These are phyloP conservation scores for Leccinum subtestaceum DNA, from an alignment of 768 basidiomycete species.

Conservation along the genomic window DNA sequence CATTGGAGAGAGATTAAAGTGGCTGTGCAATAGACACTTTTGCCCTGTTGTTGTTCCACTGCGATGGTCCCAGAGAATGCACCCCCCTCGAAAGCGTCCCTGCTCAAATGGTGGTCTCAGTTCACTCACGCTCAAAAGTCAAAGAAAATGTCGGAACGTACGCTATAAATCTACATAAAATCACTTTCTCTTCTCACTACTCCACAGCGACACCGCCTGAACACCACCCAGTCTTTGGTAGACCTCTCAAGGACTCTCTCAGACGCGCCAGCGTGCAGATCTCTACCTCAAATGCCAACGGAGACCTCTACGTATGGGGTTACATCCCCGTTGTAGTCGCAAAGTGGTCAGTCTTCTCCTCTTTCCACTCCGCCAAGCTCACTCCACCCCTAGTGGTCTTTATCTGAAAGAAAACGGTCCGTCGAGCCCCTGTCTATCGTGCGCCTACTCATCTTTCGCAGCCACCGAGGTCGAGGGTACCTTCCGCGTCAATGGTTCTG, in stretches of 20 bases:
- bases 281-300: conserved; percentile 79
- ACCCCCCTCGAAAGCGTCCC: conserved; percentile 51
- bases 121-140: conserved; percentile 63
- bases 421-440: conserved; percentile 8
- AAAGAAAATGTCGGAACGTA: conserved; percentile 51
- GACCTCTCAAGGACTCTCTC: conserved; percentile 79
- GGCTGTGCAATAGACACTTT: conserved; percentile 16
- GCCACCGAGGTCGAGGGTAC: conserved; percentile 92
- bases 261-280: conserved; percentile 91
- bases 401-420: conserved; percentile 92
- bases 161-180: conserved; percentile 36
- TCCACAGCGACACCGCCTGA: conserved; percentile 30
- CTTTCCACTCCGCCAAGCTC: conserved; percentile 1
- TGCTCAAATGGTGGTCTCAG: conserved; percentile 82
- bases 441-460: conserved; percentile 18
- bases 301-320: conserved; percentile 87
- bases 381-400: conserved; percentile 57
- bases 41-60: neutral
- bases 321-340: conserved; percentile 97
- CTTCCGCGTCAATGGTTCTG: conserved; percentile 95
- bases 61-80: conserved; percentile 31
- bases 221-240: conserved; percentile 72
- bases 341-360: conserved; percentile 67
- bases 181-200: neutral
- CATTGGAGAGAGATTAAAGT: neutral